These are phyloP conservation scores for Exophiala spinifera DNA, from an alignment of 2,329 filamentous ascomycete genomes.

Conservation along the genomic window DNA sequence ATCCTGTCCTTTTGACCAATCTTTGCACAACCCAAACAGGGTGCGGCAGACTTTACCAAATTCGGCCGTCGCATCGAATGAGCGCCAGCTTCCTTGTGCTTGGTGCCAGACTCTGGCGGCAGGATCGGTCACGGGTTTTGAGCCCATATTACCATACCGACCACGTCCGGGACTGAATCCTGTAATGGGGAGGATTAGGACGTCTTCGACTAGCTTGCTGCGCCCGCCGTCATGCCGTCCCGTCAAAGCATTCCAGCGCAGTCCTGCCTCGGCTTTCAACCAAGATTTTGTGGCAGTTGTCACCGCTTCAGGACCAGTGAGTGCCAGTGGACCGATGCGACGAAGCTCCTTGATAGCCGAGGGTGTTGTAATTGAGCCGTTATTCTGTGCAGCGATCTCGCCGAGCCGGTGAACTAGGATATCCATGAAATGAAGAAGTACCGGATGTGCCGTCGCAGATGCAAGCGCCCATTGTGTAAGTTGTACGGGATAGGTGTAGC, in stretches of 20 bases:
- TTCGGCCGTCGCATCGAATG: slow-evolving; percentile 31
- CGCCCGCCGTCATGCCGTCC: slow-evolving; percentile 32
- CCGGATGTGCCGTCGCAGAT: slow-evolving; percentile 30
- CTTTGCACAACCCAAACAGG: slow-evolving; percentile 33
- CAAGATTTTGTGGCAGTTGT: slow-evolving; percentile 31
- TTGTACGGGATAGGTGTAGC: slow-evolving; percentile 35
- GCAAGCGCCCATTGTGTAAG: slow-evolving; percentile 37
- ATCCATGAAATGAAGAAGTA: slow-evolving; percentile 32
- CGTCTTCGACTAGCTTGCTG: slow-evolving; percentile 34
- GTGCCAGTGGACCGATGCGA: slow-evolving; percentile 31
- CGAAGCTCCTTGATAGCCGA: slow-evolving; percentile 20
- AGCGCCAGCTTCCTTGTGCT: slow-evolving; percentile 35
- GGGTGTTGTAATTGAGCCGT: slow-evolving; percentile 4
- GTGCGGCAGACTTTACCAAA: slow-evolving; percentile 36
- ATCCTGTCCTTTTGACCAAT: slow-evolving; percentile 29
- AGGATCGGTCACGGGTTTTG: slow-evolving; percentile 32
- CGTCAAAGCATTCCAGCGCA: slow-evolving; percentile 35
- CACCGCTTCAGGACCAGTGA: slow-evolving; percentile 35
- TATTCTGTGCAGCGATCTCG: slow-evolving; percentile 10
- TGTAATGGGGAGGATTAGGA: slow-evolving; percentile 36
- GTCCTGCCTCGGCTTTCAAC: slow-evolving; percentile 26
- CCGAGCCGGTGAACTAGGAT: slow-evolving; percentile 20
- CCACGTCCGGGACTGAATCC: slow-evolving; percentile 35
- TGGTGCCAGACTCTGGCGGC: slow-evolving; percentile 33
- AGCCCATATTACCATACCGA: slow-evolving; percentile 34